Evolutionary conservation across 176 grass and related monocot genomes (phyloP).

Genomic region (Juncus effusus): DNA sequence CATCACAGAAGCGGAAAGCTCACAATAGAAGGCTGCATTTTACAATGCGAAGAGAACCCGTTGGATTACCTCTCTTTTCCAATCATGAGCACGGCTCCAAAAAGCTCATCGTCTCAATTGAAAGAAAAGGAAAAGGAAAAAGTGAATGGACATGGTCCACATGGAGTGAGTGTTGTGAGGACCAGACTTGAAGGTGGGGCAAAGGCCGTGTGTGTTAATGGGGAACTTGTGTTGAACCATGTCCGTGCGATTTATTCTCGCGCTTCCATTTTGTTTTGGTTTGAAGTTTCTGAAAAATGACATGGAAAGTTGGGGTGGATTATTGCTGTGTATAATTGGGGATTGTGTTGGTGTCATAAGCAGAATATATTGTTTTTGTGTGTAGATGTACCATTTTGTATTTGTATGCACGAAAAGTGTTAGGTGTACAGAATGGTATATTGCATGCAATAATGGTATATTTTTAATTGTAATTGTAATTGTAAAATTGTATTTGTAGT

Average conservation of each 20-base stretch:
- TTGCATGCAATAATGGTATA: no score
- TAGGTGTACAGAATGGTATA: no score
- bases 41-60: constrained; percentile 90
- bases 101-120: not conserved
- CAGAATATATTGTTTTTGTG: not conserved
- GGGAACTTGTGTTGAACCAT: constrained; percentile 57
- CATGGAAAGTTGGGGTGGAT: not conserved
- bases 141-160: not conserved
- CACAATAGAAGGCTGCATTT: constrained; percentile 81
- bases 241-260: constrained; percentile 88
- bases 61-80: constrained; percentile 88
- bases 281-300: constrained; percentile 67
- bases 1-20: constrained; percentile 70
- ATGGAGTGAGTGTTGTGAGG: constrained; percentile 68
- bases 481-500: constrained; percentile 2
- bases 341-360: no score
- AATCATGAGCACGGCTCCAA: constrained; percentile 68
- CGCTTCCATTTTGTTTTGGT: constrained; percentile 88
- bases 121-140: constrained; percentile 34
- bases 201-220: constrained; percentile 70
- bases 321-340: no score
- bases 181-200: constrained; percentile 89
- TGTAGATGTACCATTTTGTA: not conserved
- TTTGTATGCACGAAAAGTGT: no score
- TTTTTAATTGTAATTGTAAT: not conserved